Percentiles rank a stretch among this genome's conserved stretches.
These are phyloP conservation scores for Gryganskiella cystojenkinii DNA, from an alignment of 192 early-diverging fungal genomes.

Conservation along the genomic window DNA sequence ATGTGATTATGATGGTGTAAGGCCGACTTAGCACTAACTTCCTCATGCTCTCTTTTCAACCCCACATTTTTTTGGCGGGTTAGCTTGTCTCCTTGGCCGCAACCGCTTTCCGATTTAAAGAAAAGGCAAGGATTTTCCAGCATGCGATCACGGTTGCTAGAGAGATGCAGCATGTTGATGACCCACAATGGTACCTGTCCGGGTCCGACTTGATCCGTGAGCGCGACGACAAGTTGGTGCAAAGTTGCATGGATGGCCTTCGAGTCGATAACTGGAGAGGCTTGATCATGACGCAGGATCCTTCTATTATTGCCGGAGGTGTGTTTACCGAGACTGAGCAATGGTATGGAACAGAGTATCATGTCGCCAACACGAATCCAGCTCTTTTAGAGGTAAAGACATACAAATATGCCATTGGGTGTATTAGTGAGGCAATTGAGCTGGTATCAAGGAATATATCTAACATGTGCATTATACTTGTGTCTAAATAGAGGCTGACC, in stretches of 20 bases:
- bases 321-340: conserved; percentile 66
- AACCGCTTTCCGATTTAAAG: conserved; percentile 74
- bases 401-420: too few species aligned
- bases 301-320: conserved; percentile 27
- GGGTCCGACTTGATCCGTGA: conserved; percentile 72
- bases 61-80: conserved; percentile 42
- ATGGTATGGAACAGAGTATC: conserved; percentile 87
- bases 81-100: conserved; percentile 51
- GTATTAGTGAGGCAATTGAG: too few species aligned
- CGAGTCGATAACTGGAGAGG: conserved; percentile 66
- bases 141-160: conserved; percentile 72
- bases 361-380: conserved; percentile 61
- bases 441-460: conserved; percentile 55
- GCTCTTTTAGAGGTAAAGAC: conserved; percentile 60
- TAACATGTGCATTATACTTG: background rate
- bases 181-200: conserved; percentile 69
- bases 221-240: conserved; percentile 66
- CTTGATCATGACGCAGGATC: conserved; percentile 26
- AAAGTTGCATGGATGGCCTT: conserved; percentile 65
- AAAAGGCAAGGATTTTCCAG: conserved; percentile 70
- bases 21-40: too few species aligned
- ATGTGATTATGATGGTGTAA: too few species aligned
- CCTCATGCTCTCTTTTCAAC: conserved; percentile 66
- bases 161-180: conserved; percentile 79
- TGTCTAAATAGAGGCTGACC: conserved; percentile 34